Percentiles rank a stretch among this genome's conserved stretches.
These are phyloP conservation scores for Syzygium jambos DNA, from an alignment of 345 rosid genomes.

Conservation along the genomic window DNA sequence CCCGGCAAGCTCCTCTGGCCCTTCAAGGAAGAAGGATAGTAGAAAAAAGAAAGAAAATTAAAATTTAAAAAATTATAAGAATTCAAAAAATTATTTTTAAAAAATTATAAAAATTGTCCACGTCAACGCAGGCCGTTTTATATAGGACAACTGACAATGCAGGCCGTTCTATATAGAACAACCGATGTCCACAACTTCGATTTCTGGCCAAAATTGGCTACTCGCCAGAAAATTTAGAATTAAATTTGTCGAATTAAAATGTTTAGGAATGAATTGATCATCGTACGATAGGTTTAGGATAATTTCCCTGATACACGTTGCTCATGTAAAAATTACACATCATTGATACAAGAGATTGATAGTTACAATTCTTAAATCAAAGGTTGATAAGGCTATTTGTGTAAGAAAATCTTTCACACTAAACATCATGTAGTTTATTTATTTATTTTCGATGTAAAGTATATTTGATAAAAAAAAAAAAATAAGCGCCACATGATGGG, in stretches of 20 bases:
- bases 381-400: background rate
- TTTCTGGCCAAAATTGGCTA: too few relatives aligned
- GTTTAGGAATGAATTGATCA: background rate
- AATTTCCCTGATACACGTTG: background rate
- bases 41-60: background rate
- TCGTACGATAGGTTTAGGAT: background rate
- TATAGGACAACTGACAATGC: too few relatives aligned
- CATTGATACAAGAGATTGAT: background rate
- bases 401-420: background rate
- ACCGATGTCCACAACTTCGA: too few relatives aligned
- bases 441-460: background rate
- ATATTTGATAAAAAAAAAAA: background rate
- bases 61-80: background rate
- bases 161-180: too few relatives aligned
- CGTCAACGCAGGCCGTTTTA: too few relatives aligned
- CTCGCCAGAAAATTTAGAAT: too few relatives aligned
- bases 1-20: rapidly evolving
- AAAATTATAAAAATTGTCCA: too few relatives aligned
- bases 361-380: background rate
- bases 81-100: too few relatives aligned
- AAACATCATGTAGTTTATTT: background rate
- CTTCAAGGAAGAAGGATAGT: background rate
- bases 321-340: background rate
- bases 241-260: background rate
- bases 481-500: background rate